Percentiles rank a stretch among this genome's conserved stretches.
phyloP scores from a whole-genome alignment of 2,329 filamentous ascomycete species.

The Sordariomycetes sp. region DNA sequence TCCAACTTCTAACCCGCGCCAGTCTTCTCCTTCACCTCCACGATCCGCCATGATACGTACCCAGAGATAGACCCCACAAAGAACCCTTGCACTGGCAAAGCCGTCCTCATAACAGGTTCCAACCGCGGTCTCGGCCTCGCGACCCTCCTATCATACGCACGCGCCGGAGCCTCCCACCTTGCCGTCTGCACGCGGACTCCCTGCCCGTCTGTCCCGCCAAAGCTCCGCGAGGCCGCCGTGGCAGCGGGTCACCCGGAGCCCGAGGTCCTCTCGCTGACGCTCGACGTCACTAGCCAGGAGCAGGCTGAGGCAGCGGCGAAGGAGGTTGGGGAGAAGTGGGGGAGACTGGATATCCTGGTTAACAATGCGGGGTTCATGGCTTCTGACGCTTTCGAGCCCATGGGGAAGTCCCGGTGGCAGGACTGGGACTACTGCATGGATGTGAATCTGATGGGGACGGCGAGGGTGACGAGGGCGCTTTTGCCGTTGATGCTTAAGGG shows the following conservation, averaged over 20 bases:
- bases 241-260: conserved; percentile 16
- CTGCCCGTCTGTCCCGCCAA: conserved; percentile 14
- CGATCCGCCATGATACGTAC: conserved; percentile 39
- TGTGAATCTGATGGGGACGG: conserved; percentile 38
- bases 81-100: conserved; percentile 24
- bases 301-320: conserved; percentile 19
- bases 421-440: conserved; percentile 36
- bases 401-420: conserved; percentile 20
- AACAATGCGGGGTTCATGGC: conserved; percentile 32
- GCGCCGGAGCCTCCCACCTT: conserved; percentile 39
- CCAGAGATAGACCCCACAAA: conserved; percentile 31
- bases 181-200: conserved; percentile 40
- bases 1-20: not conserved
- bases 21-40: conserved; percentile 16
- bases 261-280: conserved; percentile 24
- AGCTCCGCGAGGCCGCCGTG: conserved; percentile 21
- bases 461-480: conserved; percentile 33
- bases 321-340: conserved; percentile 15
- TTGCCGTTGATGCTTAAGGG: conserved; percentile 30
- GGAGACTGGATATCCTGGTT: conserved; percentile 27
- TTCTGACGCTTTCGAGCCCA: conserved; percentile 12
- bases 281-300: conserved; percentile 23
- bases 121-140: conserved; percentile 42
- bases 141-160: conserved; percentile 43
- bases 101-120: conserved; percentile 42